Base-by-base conservation (phyloP, 306 rosid species). In the Pterocarpus macrocarpus region DNA sequence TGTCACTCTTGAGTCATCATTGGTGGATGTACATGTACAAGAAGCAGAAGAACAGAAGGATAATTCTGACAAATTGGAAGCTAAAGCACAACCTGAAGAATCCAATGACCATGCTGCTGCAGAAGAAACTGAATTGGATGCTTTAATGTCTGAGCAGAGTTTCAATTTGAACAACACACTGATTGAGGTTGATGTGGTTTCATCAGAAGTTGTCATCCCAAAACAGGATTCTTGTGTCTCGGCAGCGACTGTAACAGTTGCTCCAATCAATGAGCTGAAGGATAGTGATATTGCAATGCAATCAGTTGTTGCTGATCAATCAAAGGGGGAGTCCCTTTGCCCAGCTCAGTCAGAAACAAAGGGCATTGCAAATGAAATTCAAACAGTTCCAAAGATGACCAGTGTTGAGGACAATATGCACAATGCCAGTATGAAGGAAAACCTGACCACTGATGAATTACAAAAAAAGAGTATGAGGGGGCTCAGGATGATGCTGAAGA, bases 401-500 rank as follows among this genome's bases (percentile, higher is more conserved):
- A 32, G 57, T 28, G 59, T 39, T 22, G 57, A 34, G 8, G 50
- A 59, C 1, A 36, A 57, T 50, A 30, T 45, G 65, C 52, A 5
- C 4, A 52, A 43, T 55, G 36, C 52, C 61, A 22, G 6, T 77
- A 50, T 52, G 90, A 79, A 84, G 87, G 85, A 45, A 64, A 78
- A 63, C 56, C 44, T 4, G 80, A 65, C 9, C 22, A 3, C 13
- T 3, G 65, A 47, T 22, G 71, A 72, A 16, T 56, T 75, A 1
- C 8, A 47, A 0, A 62, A 30, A 0, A 47, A 9, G 65, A 94
- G 97, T 75, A 15, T 91, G 3, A 68, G 95, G 85, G 74, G 69
- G 87, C 92, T 94, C 4, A 83, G 1, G 77, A 92, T 85, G 79
- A 61, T 68, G 90, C 50, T 90, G 36, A 91, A 57, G 64, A 8